A percentile compares a stretch with the other conserved stretches of the same genome.
Conservation (phyloP, 2,329 filamentous ascomycete species). For the Talaromyces sp. region DNA sequence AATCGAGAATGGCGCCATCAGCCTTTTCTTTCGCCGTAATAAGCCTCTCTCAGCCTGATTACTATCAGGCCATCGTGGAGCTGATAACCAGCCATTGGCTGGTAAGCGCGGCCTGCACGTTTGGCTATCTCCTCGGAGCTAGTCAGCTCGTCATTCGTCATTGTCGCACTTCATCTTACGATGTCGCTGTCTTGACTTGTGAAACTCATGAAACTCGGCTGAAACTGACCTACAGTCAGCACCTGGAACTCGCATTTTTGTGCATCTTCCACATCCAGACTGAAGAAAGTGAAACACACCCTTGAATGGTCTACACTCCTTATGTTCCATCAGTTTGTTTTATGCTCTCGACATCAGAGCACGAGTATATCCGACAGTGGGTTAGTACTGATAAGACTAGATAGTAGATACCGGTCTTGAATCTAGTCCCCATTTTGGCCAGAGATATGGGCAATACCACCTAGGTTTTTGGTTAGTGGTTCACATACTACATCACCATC, state of each 20-base stretch:
- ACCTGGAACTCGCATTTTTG: no score
- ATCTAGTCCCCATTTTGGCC: background rate
- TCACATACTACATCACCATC: background rate
- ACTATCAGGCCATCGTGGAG: background rate
- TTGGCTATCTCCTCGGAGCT: background rate
- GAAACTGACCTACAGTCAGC: no score
- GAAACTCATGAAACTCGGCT: no score
- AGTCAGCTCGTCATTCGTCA: background rate
- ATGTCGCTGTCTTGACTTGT: background rate
- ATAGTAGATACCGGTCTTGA: background rate
- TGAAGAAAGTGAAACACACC: background rate
- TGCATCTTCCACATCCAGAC: background rate
- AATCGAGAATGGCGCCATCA: conserved; percentile 1
- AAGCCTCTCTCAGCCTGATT: background rate
- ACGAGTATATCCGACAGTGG: background rate
- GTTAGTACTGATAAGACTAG: background rate
- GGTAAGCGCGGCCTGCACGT: background rate
- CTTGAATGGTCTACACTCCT: background rate
- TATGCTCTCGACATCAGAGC: background rate
- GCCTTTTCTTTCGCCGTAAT: background rate
- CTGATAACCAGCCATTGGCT: background rate
- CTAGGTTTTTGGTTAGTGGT: background rate
- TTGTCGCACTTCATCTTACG: background rate
- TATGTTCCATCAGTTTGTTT: background rate
- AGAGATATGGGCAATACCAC: background rate